Evolutionary conservation across 148 eudicot genomes (phyloP).

Genomic region (Suaeda aralocaspica): DNA sequence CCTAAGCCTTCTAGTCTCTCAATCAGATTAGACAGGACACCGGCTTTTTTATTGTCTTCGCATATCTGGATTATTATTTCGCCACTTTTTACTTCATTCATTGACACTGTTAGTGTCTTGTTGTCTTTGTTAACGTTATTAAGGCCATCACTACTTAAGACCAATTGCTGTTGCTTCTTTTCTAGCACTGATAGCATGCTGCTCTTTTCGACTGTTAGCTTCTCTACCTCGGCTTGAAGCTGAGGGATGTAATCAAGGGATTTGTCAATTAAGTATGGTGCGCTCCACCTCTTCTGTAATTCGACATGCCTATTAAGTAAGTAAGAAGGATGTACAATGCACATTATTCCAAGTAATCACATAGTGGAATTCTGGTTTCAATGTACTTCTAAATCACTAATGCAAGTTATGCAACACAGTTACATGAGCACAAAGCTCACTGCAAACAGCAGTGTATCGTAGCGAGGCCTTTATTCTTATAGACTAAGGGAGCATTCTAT

Average conservation of each 20-base stretch:
- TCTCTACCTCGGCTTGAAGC: conserved; percentile 40
- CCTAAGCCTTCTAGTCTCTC: conserved; percentile 35
- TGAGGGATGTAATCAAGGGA: conserved; percentile 48
- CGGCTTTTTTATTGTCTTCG: conserved; percentile 17
- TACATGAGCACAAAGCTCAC: no score
- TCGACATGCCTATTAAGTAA: no score
- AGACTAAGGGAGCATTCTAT: no score
- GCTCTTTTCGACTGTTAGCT: conserved; percentile 32
- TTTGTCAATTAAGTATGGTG: conserved; percentile 47
- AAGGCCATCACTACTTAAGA: conserved; percentile 1
- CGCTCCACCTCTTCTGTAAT: conserved; percentile 48
- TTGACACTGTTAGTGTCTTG: conserved; percentile 31
- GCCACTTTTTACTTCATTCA: conserved; percentile 39
- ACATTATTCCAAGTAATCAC: no score
- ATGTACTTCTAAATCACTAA: no score
- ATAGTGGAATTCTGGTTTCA: no score
- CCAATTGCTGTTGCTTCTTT: conserved; percentile 14
- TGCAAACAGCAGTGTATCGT: no score
- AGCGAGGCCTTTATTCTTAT: no score
- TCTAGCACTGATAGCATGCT: conserved; percentile 18
- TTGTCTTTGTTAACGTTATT: not conserved
- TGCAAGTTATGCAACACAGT: no score
- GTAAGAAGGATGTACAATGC: no score
- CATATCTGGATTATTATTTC: conserved; percentile 50
- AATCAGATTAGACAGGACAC: conserved; percentile 27